Base-by-base conservation (phyloP, 1,284 basidiomycete genomes). In the Cystobasidium pallidum region DNA sequence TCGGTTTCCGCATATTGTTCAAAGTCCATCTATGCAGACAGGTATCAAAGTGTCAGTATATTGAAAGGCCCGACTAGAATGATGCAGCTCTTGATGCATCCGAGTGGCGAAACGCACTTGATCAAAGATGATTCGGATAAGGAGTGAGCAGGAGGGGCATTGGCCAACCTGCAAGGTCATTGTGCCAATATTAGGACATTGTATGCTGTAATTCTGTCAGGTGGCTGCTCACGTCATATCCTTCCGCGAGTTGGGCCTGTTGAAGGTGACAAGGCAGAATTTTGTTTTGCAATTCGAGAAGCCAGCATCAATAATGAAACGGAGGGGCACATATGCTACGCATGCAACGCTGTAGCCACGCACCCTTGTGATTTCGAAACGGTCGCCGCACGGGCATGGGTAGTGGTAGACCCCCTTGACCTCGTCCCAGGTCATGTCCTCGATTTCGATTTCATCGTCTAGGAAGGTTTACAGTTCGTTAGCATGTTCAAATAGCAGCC, bases 371-470 rank as follows among this genome's bases (percentile, higher is more conserved):
- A 99, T 98, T 81, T 99, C 96, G 83, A 99, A 99, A 47, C 94
- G 88, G 83, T 99, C 96, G 28, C 95, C 95, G 80, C 96, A 99
- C 0, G 95, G 95, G 80, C 94, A 99, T 0, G 96, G 96, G 81
- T 95, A 97, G 83, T 98, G 94, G 78, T 88, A 96, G 7, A 94
- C 89, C 59, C 86, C 82, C 78, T 91, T 92, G 66, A 84, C 86
- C 21, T 87, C 87, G 79, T 96, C 92, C 92, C 92, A 96, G 17
- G 84, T 87, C 87, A 96, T 95, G 79, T 96, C 94, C 80, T 97
- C 94, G 65, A 96, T 96, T 81, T 96, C 93, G 39, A 96, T 88
- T 80, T 93, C 91, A 83, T 93, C 91, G 83, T 93, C 77, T 78
- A n/a, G n/a, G n/a, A n/a, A n/a, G n/a, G n/a, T n/a, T n/a, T n/a